Evolutionary conservation across 352 stramenopile species (phyloP).

Genomic region (Globisporangium yorkense): DNA sequence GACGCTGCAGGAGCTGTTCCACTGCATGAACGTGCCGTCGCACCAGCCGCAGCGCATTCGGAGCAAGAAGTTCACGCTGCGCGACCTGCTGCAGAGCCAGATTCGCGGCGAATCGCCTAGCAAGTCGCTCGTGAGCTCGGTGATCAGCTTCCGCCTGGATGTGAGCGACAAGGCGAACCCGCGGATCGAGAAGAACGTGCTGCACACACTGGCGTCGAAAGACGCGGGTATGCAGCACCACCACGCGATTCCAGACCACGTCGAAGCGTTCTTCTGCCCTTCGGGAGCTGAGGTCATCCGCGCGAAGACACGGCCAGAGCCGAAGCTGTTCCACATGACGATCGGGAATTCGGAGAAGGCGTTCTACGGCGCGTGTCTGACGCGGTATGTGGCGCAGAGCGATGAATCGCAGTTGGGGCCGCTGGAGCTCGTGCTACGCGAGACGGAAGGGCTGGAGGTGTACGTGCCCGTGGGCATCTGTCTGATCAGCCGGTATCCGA

Average conservation of each 20-base stretch:
- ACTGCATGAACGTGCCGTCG: constrained; percentile 84
- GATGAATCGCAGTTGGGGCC: constrained; percentile 61
- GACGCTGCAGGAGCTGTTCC: constrained; percentile 80
- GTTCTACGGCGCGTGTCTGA: constrained; percentile 80
- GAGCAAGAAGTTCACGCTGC: constrained; percentile 61
- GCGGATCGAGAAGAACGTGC: constrained; percentile 56
- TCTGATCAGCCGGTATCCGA: constrained; percentile 75
- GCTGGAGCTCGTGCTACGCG: constrained; percentile 71
- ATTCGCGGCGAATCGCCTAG: constrained; percentile 51
- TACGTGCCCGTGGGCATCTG: constrained; percentile 75
- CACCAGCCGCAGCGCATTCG: constrained; percentile 72
- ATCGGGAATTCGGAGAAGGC: constrained; percentile 78
- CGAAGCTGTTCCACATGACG: constrained; percentile 78
- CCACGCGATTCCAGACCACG: constrained; percentile 74
- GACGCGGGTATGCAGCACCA: constrained; percentile 66
- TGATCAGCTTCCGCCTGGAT: constrained; percentile 64
- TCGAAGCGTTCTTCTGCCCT: constrained; percentile 79
- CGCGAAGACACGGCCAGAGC: constrained; percentile 44
- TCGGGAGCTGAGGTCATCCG: constrained; percentile 52
- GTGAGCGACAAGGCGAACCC: constrained; percentile 48
- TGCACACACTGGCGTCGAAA: constrained; percentile 63
- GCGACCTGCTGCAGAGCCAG: constrained; percentile 59
- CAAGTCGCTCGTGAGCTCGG: constrained; percentile 63
- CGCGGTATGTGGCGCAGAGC: constrained; percentile 64
- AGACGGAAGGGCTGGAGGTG: constrained; percentile 76